phyloP scores from a whole-genome alignment of 495 filamentous ascomycete genomes.

The Barbatosphaeria neglecta region DNA sequence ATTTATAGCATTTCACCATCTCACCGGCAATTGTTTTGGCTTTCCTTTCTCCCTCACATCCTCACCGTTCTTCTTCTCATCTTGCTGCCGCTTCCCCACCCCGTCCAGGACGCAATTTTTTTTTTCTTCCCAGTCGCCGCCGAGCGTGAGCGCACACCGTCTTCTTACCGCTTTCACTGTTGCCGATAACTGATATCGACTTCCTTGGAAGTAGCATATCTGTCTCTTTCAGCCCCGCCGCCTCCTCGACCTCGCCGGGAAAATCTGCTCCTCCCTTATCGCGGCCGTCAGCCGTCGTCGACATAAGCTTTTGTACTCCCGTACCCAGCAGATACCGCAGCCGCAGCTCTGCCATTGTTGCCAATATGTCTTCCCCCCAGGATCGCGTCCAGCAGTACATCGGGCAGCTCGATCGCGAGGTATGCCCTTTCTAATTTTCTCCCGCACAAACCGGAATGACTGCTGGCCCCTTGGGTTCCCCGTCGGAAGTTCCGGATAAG shows the following conservation, averaged over 20 bases:
- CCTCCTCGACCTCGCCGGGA: not conserved
- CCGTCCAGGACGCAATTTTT: not conserved
- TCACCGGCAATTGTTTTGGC: not conserved
- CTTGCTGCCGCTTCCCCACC: not conserved
- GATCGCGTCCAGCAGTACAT: slow-evolving; percentile 83
- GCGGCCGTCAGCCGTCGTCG: no score
- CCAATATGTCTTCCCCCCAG: slow-evolving; percentile 61
- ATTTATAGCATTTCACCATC: not conserved
- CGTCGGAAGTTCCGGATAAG: not conserved
- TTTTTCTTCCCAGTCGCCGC: not conserved
- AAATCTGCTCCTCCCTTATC: not conserved
- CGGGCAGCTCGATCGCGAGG: slow-evolving; percentile 94
- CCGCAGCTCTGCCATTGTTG: no score
- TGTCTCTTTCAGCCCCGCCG: not conserved
- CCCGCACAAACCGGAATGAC: not conserved
- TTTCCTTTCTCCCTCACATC: not conserved
- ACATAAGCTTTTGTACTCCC: not conserved
- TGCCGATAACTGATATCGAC: not conserved
- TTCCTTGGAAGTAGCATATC: not conserved
- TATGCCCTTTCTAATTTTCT: slow-evolving; percentile 35
- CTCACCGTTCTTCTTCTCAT: not conserved
- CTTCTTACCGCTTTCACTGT: not conserved
- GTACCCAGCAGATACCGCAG: no score
- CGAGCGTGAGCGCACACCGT: not conserved
- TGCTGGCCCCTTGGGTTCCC: slow-evolving; percentile 2